A percentile compares a stretch with the other conserved stretches of the same genome.
These are phyloP conservation scores for Psophocarpus tetragonolobus DNA, from an alignment of 306 rosid species.

Conservation along the genomic window DNA sequence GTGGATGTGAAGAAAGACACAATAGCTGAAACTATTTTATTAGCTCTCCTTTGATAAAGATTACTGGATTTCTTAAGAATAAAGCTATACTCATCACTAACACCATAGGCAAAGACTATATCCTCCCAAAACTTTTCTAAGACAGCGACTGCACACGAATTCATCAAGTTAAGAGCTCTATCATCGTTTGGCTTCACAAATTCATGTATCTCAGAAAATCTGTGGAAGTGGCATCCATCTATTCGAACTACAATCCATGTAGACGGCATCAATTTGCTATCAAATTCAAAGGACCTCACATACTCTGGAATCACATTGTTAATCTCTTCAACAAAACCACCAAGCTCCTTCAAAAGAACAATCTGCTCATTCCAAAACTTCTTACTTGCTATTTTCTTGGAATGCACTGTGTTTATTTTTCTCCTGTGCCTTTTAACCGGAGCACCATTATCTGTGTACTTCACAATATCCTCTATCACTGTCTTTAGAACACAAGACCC, in stretches of 20 bases:
- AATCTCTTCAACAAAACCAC: slow-evolving; percentile 58
- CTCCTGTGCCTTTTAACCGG: slow-evolving; percentile 66
- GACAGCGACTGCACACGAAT: slow-evolving; percentile 70
- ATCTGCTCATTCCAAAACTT: slow-evolving; percentile 64
- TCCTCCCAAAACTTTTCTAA: slow-evolving; percentile 64
- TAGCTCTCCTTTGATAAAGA: slow-evolving; percentile 56
- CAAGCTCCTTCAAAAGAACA: slow-evolving; percentile 72
- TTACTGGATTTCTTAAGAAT: slow-evolving; percentile 62
- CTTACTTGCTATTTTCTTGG: slow-evolving; percentile 59
- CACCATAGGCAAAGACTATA: slow-evolving; percentile 74
- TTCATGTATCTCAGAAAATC: slow-evolving; percentile 69
- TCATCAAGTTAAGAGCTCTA: slow-evolving; percentile 82
- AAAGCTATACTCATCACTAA: slow-evolving; percentile 84
- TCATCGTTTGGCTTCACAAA: slow-evolving; percentile 91
- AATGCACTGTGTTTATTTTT: slow-evolving; percentile 50
- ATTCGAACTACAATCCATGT: slow-evolving; percentile 78
- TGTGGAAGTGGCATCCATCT: slow-evolving; percentile 91
- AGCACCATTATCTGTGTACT: slow-evolving; percentile 59
- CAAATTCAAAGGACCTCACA: slow-evolving; percentile 70
- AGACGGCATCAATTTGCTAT: slow-evolving; percentile 61
- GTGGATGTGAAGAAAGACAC: slow-evolving; percentile 75
- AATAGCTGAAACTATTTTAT: slow-evolving; percentile 56
- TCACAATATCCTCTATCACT: slow-evolving; percentile 63
- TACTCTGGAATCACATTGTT: slow-evolving; percentile 74
- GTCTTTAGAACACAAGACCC: slow-evolving; percentile 73